These are phyloP conservation scores for Globisporangium parvum DNA, from an alignment of 352 stramenopile species.

Conservation along the genomic window DNA sequence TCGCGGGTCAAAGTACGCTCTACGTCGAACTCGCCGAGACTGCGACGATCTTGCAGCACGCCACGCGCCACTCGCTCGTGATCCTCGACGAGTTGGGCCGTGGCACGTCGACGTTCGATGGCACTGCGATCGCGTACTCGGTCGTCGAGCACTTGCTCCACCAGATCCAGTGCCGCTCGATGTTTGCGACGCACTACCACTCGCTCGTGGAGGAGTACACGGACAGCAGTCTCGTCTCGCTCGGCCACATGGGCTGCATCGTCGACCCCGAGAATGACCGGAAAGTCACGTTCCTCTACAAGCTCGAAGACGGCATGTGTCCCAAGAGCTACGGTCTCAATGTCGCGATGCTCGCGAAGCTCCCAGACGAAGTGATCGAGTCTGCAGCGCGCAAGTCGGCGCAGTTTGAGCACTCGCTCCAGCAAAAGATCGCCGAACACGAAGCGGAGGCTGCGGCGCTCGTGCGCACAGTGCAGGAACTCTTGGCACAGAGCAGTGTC, in stretches of 20 bases:
- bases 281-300: conserved; percentile 99
- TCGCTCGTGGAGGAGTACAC: conserved; percentile 89
- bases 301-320: conserved; percentile 93
- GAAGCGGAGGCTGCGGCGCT: conserved; percentile 26
- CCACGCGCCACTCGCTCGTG: conserved; percentile 93
- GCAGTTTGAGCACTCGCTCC: conserved; percentile 84
- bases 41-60: conserved; percentile 94
- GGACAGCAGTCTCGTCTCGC: conserved; percentile 46
- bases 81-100: conserved; percentile 98
- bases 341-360: conserved; percentile 95
- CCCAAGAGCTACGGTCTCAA: conserved; percentile 99
- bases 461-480: conserved; percentile 17
- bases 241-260: conserved; percentile 82
- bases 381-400: conserved; percentile 88
- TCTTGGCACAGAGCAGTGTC: conserved; percentile 7
- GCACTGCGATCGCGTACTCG: conserved; percentile 96
- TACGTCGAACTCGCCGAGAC: conserved; percentile 99
- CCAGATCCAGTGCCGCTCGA: conserved; percentile 86
- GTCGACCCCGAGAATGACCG: conserved; percentile 77
- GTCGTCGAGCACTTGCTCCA: conserved; percentile 93
- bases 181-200: conserved; percentile 99
- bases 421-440: conserved; percentile 26
- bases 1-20: conserved; percentile 98
- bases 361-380: conserved; percentile 94
- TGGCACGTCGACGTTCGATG: conserved; percentile 98